These are phyloP conservation scores for Suzukiozyma palmioleophila DNA, from an alignment of 1,139 yeast genomes.

Conservation along the genomic window DNA sequence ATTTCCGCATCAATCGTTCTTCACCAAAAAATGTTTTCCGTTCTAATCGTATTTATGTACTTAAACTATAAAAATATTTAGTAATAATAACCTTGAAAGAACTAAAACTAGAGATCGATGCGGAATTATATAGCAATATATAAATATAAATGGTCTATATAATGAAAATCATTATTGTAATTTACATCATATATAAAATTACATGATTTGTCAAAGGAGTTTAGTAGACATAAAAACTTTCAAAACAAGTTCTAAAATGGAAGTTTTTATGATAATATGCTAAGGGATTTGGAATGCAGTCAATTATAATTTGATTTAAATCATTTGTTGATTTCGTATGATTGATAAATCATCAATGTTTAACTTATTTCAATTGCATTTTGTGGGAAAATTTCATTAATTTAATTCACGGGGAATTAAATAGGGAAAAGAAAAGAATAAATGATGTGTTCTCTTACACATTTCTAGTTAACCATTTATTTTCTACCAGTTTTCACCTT, in stretches of 20 bases:
- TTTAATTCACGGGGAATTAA: neutral
- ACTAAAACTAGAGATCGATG: slow-evolving; percentile 1
- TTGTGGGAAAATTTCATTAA: neutral
- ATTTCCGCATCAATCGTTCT: neutral
- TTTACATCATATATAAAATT: slow-evolving; percentile 2
- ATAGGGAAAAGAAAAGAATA: no score
- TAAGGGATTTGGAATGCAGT: neutral
- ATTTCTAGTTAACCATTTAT: slow-evolving; percentile 17
- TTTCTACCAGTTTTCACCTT: slow-evolving; percentile 63
- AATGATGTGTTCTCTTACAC: neutral
- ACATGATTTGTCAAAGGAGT: slow-evolving; percentile 2
- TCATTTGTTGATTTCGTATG: neutral
- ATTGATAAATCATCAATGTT: neutral
- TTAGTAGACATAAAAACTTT: neutral
- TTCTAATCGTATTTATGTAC: slow-evolving; percentile 2
- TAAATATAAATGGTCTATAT: slow-evolving; percentile 4
- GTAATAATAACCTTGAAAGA: slow-evolving; percentile 3
- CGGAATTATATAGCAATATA: slow-evolving; percentile 4
- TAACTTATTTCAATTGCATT: slow-evolving; percentile 1
- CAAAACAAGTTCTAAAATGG: neutral
- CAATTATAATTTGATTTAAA: neutral
- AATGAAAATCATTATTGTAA: neutral
- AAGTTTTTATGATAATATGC: neutral
- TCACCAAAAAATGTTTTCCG: no score
- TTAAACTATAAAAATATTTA: slow-evolving; percentile 1